phyloP scores from a whole-genome alignment of 306 rosid species.

The Ceratonia siliqua region DNA sequence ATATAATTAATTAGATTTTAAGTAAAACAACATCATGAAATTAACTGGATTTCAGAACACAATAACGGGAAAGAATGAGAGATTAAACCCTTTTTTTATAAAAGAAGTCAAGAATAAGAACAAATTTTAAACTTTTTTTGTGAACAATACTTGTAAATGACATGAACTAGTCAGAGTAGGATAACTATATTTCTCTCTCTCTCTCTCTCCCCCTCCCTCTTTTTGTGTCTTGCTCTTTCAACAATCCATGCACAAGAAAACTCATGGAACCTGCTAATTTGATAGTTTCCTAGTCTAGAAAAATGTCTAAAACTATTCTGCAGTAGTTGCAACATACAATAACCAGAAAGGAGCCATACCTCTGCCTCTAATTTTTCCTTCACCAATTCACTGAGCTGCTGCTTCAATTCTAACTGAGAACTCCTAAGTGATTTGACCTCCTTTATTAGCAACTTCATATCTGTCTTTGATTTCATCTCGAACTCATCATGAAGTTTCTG shows the following conservation, averaged over 20 bases:
- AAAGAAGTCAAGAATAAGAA: background rate
- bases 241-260: background rate
- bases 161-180: background rate
- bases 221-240: background rate
- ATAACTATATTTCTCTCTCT: background rate
- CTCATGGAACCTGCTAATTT: slow-evolving; percentile 17
- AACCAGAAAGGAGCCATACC: slow-evolving; percentile 54
- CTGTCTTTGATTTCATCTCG: slow-evolving; percentile 84
- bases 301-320: slow-evolving; percentile 19
- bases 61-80: background rate
- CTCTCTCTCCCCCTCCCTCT: background rate
- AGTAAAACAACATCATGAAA: slow-evolving; percentile 29
- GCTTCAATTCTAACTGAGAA: slow-evolving; percentile 78
- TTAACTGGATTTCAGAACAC: slow-evolving; percentile 13
- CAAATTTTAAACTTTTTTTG: background rate
- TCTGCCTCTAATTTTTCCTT: slow-evolving; percentile 81
- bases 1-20: background rate
- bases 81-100: background rate
- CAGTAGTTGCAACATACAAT: slow-evolving; percentile 26
- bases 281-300: slow-evolving; percentile 14
- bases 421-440: slow-evolving; percentile 88
- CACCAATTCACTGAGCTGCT: slow-evolving; percentile 66
- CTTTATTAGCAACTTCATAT: slow-evolving; percentile 72
- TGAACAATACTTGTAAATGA: background rate
- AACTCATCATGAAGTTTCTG: slow-evolving; percentile 70